Evolutionary conservation across 352 stramenopile genomes (phyloP), one percentile per base, ranked within the genome.

Genomic region (Phytophthora boehmeriae): DNA sequence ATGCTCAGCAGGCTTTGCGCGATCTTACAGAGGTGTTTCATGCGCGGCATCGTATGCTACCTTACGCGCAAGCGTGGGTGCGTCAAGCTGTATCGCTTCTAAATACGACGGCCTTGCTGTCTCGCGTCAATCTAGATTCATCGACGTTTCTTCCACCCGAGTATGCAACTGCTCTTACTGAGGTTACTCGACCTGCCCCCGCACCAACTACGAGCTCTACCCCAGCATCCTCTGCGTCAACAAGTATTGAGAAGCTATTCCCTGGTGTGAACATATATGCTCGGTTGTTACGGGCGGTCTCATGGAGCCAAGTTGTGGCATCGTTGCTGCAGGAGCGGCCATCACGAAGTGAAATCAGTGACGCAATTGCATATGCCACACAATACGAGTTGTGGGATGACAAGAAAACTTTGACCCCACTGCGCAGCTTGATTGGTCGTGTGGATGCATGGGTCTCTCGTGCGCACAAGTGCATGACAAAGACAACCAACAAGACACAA

Each of bases 371-470:
- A 27, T 90, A 91, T 63, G 84, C 86, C 4, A 67, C 57, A 1
- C 59, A 86, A 20, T 65, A 93, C 55, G 75, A 71, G 35, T 50
- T 95, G 14, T 90, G 86, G 70, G 86, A 94, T 4, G 70, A 73
- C 41, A 93, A 90, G 58, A 93, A 90, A 54, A 81, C 75, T 5
- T 50, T 94, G 11, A 50, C 64, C 0, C 80, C 86, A 0, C 65
- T 96, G 19, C 80, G 82, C 13, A 78, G 76, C 14, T 86, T 96
- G 50, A 85, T 96, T 32, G 71, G 76, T 14, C 77, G 88, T 2
- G 76, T 91, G 14, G 88, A 96, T 48, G 71, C 80, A 28, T 96
- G 88, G 88, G 82, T 93, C n/a, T 80, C 78, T 13, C 86, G 85
- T 17, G 72, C 83, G 0, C 83, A 95, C 58, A 95, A 95, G 67